Conservation (phyloP, 208 protist genomes). For the Trypanosoma theileri region DNA sequence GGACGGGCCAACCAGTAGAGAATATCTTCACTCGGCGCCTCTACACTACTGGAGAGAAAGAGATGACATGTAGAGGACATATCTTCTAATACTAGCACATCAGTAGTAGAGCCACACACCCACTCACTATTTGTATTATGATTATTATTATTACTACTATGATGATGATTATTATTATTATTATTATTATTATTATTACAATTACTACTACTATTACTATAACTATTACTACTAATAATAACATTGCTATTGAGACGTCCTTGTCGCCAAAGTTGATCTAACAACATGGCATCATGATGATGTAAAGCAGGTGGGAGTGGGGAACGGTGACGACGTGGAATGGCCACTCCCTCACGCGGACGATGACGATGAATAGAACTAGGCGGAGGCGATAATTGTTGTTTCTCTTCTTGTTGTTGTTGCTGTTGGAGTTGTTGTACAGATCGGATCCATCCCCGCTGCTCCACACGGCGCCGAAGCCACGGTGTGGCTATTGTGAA, state of each 20-base stretch:
- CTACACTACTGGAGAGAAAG: conserved; percentile 24
- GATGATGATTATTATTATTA: background rate
- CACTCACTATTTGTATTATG: background rate
- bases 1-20: conserved; percentile 13
- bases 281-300: conserved; percentile 14
- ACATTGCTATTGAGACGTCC: background rate
- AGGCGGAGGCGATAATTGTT: conserved; percentile 1
- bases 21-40: background rate
- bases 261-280: conserved; percentile 11
- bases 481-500: conserved; percentile 27
- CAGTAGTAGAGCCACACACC: background rate
- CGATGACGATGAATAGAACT: background rate
- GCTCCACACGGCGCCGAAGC: conserved; percentile 36
- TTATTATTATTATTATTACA: background rate
- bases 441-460: conserved; percentile 26
- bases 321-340: conserved; percentile 3
- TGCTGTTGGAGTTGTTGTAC: background rate
- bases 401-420: background rate
- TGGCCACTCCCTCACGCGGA: conserved; percentile 1
- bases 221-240: background rate
- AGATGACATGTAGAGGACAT: conserved; percentile 37
- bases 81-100: conserved; percentile 43
- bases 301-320: background rate
- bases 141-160: background rate
- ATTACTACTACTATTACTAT: background rate